Evolutionary conservation across 495 filamentous ascomycete species (phyloP).

Genomic region (Tuber microsphaerosporum): DNA sequence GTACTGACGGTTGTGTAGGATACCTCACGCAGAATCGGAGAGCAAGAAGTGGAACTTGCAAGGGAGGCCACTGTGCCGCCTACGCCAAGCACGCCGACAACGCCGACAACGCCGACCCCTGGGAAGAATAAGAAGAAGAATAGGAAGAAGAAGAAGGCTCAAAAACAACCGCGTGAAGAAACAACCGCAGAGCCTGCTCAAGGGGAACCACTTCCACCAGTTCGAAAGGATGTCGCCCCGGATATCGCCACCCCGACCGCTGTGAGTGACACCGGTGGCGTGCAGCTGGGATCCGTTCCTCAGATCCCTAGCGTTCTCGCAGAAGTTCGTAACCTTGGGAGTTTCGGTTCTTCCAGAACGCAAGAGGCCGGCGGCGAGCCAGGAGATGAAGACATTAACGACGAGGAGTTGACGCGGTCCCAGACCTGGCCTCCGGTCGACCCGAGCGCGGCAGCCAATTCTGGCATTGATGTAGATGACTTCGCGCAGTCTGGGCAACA

Average conservation of each 20-base stretch:
- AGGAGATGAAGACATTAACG: slow-evolving; percentile 16
- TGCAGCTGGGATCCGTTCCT: slow-evolving; percentile 5
- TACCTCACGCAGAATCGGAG: neutral
- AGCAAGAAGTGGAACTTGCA: neutral
- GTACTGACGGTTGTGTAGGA: neutral
- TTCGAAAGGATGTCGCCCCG: neutral
- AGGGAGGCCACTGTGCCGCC: neutral
- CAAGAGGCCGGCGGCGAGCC: neutral
- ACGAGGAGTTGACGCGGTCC: slow-evolving; percentile 14
- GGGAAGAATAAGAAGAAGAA: neutral
- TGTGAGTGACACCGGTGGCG: slow-evolving; percentile 4
- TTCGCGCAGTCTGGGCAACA: slow-evolving; percentile 1
- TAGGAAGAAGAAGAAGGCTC: neutral
- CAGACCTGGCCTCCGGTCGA: slow-evolving; percentile 2
- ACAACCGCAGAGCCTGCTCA: neutral
- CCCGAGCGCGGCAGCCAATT: neutral
- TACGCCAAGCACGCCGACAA: neutral
- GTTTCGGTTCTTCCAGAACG: neutral
- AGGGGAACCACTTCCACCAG: neutral
- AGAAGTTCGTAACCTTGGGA: neutral
- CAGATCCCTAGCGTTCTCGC: neutral
- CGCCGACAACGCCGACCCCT: neutral
- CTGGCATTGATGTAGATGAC: slow-evolving; percentile 4
- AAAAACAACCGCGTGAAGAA: neutral
- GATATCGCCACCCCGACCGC: neutral